A percentile compares a stretch with the other conserved stretches of the same genome.
These are phyloP conservation scores for Aspergillus hancockii DNA, from an alignment of 495 filamentous ascomycete genomes.

Conservation along the genomic window DNA sequence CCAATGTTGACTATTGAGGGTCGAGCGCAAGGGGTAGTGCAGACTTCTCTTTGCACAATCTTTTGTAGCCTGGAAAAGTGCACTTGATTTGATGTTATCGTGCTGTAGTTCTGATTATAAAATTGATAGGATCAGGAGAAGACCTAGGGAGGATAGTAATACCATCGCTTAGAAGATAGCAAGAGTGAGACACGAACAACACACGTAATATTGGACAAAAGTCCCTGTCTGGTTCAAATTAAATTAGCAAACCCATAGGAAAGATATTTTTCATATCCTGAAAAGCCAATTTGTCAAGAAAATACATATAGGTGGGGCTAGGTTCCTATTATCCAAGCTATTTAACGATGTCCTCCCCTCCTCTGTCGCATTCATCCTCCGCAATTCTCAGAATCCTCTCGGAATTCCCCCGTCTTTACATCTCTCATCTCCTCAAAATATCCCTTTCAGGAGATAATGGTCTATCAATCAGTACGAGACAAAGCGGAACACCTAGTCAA, in stretches of 20 bases:
- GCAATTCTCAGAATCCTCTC: background rate
- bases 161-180: background rate
- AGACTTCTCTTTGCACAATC: background rate
- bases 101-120: background rate
- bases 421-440: too few relatives aligned
- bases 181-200: background rate
- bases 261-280: too few relatives aligned
- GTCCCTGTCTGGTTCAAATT: too few relatives aligned
- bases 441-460: too few relatives aligned
- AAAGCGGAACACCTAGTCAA: constrained; percentile 24
- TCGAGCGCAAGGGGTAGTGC: constrained; percentile 15
- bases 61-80: background rate
- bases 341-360: background rate
- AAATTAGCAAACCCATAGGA: too few relatives aligned
- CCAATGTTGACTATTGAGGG: constrained; percentile 43
- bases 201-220: too few relatives aligned
- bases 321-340: background rate
- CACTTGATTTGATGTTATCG: background rate
- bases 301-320: too few relatives aligned
- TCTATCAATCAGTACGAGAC: constrained; percentile 10
- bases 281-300: too few relatives aligned
- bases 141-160: background rate
- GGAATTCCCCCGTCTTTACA: background rate
- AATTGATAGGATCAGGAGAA: background rate
- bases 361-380: background rate